Conservation (phyloP, 768 basidiomycete genomes). For the Austroboletus festivus region DNA sequence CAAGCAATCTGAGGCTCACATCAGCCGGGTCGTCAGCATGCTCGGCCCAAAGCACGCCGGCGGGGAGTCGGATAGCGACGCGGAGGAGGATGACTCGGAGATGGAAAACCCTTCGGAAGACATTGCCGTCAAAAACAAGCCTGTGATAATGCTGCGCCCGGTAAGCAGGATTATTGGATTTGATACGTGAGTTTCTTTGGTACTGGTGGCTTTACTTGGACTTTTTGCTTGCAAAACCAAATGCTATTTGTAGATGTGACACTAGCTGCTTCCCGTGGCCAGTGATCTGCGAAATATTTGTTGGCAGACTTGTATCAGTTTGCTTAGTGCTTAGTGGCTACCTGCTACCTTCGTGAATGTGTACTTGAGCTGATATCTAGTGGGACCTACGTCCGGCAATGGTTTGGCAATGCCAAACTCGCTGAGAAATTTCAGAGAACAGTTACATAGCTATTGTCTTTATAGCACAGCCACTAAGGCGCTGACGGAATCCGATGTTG, state of each 20-base stretch:
- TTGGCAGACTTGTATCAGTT: no score
- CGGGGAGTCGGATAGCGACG: conserved; percentile 58
- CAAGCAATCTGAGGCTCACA: conserved; percentile 42
- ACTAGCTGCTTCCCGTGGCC: no score
- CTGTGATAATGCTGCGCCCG: conserved; percentile 57
- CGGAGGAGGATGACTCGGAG: conserved; percentile 49
- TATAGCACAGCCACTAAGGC: conserved; percentile 23
- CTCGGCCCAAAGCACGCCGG: conserved; percentile 53
- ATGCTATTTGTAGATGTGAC: no score
- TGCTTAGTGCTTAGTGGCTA: no score
- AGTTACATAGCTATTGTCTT: no score
- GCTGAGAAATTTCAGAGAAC: no score
- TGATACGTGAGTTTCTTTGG: conserved; percentile 17
- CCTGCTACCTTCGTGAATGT: no score
- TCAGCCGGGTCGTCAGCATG: conserved; percentile 55
- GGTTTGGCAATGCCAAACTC: no score
- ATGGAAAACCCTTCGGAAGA: conserved; percentile 42
- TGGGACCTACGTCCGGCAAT: no score
- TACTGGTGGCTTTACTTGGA: neutral
- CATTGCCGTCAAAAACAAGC: conserved; percentile 42
- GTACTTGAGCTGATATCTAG: no score
- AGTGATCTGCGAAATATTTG: no score
- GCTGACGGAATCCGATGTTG: conserved; percentile 1
- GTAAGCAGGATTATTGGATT: conserved; percentile 62
- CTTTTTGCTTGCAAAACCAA: neutral